Evolutionary conservation across 306 rosid genomes (phyloP).

Genomic region (Pterocarpus santalinus): DNA sequence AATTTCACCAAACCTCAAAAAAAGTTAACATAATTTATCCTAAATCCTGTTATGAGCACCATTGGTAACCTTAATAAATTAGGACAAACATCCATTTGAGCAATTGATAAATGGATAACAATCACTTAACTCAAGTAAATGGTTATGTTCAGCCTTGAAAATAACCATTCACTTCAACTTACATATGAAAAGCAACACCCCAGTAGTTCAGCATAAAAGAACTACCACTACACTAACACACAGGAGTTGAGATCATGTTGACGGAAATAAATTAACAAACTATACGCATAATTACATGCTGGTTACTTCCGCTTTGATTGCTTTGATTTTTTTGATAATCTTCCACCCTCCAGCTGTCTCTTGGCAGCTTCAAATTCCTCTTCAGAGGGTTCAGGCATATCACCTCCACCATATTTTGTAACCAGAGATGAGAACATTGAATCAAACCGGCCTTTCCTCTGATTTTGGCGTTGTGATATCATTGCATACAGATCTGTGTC

Average conservation of each 20-base stretch:
- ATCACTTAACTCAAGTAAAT: constrained; percentile 22
- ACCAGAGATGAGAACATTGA: constrained; percentile 79
- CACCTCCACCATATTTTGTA: constrained; percentile 77
- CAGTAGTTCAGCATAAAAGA: background rate
- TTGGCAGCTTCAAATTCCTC: constrained; percentile 84
- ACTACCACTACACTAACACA: constrained; percentile 7
- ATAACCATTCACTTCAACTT: constrained; percentile 24
- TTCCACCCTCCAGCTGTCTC: constrained; percentile 73
- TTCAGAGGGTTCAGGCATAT: constrained; percentile 76
- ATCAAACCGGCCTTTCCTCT: constrained; percentile 76
- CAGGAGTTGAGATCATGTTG: constrained; percentile 26
- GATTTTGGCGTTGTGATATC: constrained; percentile 67
- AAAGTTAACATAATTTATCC: too few relatives aligned
- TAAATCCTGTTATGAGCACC: background rate
- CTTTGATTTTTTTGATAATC: constrained; percentile 67
- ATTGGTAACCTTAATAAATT: constrained; percentile 1
- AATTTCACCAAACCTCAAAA: too few relatives aligned
- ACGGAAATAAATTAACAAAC: constrained; percentile 25
- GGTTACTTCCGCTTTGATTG: constrained; percentile 70
- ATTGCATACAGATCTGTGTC: constrained; percentile 68
- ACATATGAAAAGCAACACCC: constrained; percentile 29
- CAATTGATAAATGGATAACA: constrained; percentile 9
- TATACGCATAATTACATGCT: constrained; percentile 4
- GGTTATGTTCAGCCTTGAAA: constrained; percentile 26
- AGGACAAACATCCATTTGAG: background rate